Conservation (phyloP, 2,329 filamentous ascomycete species). For the Penicillium sp. region DNA sequence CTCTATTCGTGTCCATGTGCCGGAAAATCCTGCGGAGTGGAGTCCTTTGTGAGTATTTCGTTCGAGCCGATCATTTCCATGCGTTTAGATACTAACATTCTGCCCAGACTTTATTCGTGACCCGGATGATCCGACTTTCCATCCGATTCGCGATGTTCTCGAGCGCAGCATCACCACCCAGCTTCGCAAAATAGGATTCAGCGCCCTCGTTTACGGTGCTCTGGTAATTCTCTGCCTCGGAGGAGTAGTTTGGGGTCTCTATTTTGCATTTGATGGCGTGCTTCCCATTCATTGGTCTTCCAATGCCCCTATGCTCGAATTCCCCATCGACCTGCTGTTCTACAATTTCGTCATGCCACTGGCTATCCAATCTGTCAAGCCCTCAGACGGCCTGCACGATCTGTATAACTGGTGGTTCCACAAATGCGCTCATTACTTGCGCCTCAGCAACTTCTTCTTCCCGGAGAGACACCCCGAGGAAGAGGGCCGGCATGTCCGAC, state of each 20-base stretch:
- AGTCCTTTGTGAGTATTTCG: slow-evolving; percentile 70
- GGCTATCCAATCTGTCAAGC: slow-evolving; percentile 78
- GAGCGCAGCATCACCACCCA: slow-evolving; percentile 91
- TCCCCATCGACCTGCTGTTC: slow-evolving; percentile 88
- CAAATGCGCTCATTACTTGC: slow-evolving; percentile 72
- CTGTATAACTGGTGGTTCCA: slow-evolving; percentile 98
- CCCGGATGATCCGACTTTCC: slow-evolving; percentile 96
- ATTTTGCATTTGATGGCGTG: slow-evolving; percentile 64
- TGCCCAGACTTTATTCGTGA: slow-evolving; percentile 86
- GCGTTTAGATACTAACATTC: slow-evolving; percentile 1
- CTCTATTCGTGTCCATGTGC: slow-evolving; percentile 97
- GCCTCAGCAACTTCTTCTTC: slow-evolving; percentile 91
- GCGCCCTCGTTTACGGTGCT: slow-evolving; percentile 90
- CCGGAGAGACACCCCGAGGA: slow-evolving; percentile 78
- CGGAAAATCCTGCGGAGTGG: slow-evolving; percentile 94
- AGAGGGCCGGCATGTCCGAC: slow-evolving; percentile 66
- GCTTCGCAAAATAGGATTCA: slow-evolving; percentile 92
- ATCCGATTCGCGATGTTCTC: slow-evolving; percentile 92
- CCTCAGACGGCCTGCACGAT: slow-evolving; percentile 75
- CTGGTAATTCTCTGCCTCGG: slow-evolving; percentile 90
- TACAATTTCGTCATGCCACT: slow-evolving; percentile 96
- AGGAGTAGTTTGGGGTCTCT: slow-evolving; percentile 91
- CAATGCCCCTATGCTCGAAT: slow-evolving; percentile 87
- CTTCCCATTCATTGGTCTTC: slow-evolving; percentile 92
- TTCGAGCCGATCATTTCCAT: not conserved